Evolutionary conservation across 768 basidiomycete genomes (phyloP).

Genomic region (Nidularia pulvinata): DNA sequence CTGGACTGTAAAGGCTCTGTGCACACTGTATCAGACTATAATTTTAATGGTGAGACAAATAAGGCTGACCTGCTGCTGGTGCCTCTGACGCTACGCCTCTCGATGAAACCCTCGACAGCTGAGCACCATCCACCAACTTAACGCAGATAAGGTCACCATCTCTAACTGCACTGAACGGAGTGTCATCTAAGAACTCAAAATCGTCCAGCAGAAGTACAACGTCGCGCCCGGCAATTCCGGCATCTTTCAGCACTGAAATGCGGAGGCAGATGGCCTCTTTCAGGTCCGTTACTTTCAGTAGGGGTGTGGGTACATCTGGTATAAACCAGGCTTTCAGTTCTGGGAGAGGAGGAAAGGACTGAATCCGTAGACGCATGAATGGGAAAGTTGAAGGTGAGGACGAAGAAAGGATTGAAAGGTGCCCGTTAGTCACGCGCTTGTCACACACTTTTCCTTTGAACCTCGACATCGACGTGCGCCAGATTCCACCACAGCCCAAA

Average conservation of each 20-base stretch:
- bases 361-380: constrained; percentile 51
- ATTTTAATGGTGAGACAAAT: no score
- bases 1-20: no score
- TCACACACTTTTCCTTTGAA: no score
- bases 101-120: background rate
- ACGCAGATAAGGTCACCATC: constrained; percentile 49
- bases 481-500: no score
- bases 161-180: constrained; percentile 33
- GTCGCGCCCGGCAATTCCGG: constrained; percentile 12
- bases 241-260: constrained; percentile 24
- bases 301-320: constrained; percentile 18
- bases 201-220: constrained; percentile 38
- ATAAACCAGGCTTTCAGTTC: constrained; percentile 53
- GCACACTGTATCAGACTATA: no score
- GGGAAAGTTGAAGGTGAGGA: no score
- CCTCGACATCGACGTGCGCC: no score
- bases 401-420: no score
- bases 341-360: constrained; percentile 44
- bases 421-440: no score
- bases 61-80: background rate
- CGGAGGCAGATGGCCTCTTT: constrained; percentile 33
- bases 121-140: constrained; percentile 11
- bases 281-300: constrained; percentile 28
- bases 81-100: background rate
- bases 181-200: constrained; percentile 46